Evolutionary conservation across 768 basidiomycete genomes (phyloP), one percentile per base, ranked within the genome.

Genomic region (Pisolithus microcarpus): DNA sequence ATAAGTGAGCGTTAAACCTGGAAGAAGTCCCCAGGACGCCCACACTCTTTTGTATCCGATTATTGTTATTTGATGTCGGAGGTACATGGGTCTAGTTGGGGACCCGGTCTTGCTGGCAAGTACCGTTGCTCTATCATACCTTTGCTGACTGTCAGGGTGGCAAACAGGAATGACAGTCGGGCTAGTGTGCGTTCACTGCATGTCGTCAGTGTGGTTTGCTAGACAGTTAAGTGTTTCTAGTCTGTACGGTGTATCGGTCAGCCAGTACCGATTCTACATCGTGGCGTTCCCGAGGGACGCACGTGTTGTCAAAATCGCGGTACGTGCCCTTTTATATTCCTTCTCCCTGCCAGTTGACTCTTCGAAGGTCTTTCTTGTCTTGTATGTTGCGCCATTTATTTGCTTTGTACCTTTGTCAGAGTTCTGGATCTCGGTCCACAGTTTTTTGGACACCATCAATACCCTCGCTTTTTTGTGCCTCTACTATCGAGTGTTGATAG

Each of bases 201-300:
- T 15, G 4, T 23, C 18, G 23, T 34, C 21, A 1, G 21, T 11
- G 13, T 11, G 11, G 34, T 5, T 34, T 11, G 6, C 4, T 13
- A 8, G 6, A 21, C 36, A 19, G 13, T 28, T 46, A 15, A 52
- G 21, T 38, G 7, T 6, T 38, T 23, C 46, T 38, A 62, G 61
- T 15, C 43, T 63, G 37, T 58, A 62, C 28, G 61, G 61, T 3
- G 49, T 49, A 7, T 49, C 51, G 11, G 7, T 56, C 21, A 47
- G 51, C n/a, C 61, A 62, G 50, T 51, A 53, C 48, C 36, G 51
- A 16, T 58, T 57, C 38, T 63, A 63, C 42, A 7, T 55, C 16
- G 34, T 30, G 36, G 39, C 49, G 0, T 63, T 63, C 56, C 62
- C 60, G 3, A 38, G 5, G 16, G 62, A 63, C 31, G 15, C 15